Conservation (phyloP, 169 alveolate species). For the Cyclospora cayetanensis region DNA sequence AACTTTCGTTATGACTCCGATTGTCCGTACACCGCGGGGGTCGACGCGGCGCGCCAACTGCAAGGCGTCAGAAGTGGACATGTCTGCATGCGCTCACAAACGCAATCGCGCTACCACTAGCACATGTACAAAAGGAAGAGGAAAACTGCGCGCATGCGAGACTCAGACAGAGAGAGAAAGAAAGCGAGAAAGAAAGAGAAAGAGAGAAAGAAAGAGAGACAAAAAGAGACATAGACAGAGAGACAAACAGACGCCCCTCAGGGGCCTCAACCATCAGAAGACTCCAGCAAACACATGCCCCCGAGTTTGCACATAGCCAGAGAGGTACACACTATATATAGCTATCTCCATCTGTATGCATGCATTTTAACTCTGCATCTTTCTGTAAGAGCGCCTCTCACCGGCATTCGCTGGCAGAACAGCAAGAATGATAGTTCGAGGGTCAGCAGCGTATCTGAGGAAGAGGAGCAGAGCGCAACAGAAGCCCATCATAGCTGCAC, state of each 20-base stretch:
- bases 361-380: background rate
- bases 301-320: no score
- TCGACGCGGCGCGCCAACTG: conserved; percentile 97
- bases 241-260: no score
- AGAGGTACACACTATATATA: no score
- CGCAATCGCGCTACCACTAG: background rate
- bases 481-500: background rate
- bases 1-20: conserved; percentile 93
- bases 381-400: background rate
- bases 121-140: background rate
- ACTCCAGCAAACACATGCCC: background rate
- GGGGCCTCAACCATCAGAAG: no score
- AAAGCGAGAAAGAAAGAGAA: no score
- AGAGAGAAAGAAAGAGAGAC: no score
- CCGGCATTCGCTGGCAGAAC: conserved; percentile 97
- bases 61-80: conserved; percentile 98
- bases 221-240: no score
- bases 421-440: conserved; percentile 96
- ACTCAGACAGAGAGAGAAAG: no score
- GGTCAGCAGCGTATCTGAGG: conserved; percentile 91
- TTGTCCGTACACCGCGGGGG: conserved; percentile 95
- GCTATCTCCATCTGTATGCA: background rate
- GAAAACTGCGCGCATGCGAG: background rate
- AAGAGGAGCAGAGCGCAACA: background rate
- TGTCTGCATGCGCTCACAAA: conserved; percentile 84